phyloP scores from a whole-genome alignment of 768 basidiomycete species.

The Boletus subcaerulescens region DNA sequence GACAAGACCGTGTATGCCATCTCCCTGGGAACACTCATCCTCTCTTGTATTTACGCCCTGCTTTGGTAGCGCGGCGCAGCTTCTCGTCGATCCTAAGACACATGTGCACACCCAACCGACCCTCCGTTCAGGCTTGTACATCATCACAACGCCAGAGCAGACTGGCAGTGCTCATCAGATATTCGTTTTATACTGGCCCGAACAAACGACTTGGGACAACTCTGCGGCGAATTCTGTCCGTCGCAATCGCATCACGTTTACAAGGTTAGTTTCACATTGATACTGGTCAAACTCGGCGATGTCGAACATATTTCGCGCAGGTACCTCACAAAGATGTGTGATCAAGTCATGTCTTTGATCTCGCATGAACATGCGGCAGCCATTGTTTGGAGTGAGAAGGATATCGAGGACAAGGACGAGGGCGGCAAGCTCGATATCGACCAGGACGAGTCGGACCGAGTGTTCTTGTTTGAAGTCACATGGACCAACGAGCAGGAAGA shows the following conservation, averaged over 20 bases:
- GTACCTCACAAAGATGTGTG: no score
- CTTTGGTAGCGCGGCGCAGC: not conserved
- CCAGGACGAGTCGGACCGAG: slow-evolving; percentile 42
- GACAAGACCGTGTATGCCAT: slow-evolving; percentile 39
- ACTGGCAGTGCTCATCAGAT: slow-evolving; percentile 20
- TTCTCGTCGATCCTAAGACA: slow-evolving; percentile 1
- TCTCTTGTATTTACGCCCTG: not conserved
- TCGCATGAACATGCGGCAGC: no score
- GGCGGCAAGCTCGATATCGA: slow-evolving; percentile 35
- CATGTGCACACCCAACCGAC: slow-evolving; percentile 1
- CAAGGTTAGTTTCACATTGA: slow-evolving; percentile 41
- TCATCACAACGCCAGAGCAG: slow-evolving; percentile 8
- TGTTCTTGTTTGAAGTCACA: slow-evolving; percentile 52
- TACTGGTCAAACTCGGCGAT: no score
- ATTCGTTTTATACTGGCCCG: slow-evolving; percentile 61
- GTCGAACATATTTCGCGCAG: no score
- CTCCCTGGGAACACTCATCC: not conserved
- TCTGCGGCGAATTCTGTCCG: slow-evolving; percentile 38
- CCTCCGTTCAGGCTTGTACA: slow-evolving; percentile 24
- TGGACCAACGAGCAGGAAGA: slow-evolving; percentile 38
- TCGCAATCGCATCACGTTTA: slow-evolving; percentile 57
- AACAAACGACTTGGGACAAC: slow-evolving; percentile 35
- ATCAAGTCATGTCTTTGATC: no score
- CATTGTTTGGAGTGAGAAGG: no score
- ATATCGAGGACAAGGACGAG: not conserved